Evolutionary conservation across 495 filamentous ascomycete genomes (phyloP).

Genomic region (Peziza echinospora): DNA sequence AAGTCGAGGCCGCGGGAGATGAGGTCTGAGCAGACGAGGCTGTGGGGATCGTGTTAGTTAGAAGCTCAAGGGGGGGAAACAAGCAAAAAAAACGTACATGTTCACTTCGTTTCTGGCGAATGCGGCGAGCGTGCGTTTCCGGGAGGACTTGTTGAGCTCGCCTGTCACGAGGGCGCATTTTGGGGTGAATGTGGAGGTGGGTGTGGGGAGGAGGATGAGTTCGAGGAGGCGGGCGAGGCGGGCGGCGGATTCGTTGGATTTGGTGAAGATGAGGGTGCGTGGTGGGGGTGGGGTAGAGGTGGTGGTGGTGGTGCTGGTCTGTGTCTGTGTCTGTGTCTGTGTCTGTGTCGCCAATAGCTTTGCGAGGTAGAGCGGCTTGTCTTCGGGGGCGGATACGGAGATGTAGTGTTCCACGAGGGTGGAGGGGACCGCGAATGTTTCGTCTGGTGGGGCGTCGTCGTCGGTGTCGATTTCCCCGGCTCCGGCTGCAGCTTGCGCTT

Average conservation of each 20-base stretch:
- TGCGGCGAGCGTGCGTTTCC: conserved; percentile 11
- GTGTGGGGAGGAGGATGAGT: conserved; percentile 2
- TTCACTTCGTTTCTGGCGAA: conserved; percentile 13
- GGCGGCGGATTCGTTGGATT: conserved; percentile 61
- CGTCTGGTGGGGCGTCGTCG: conserved; percentile 2
- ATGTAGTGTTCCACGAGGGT: conserved; percentile 51
- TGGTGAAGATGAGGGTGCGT: conserved; percentile 63
- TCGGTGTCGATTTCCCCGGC: conserved; percentile 3
- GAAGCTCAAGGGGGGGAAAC: background rate
- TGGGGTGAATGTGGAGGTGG: no score
- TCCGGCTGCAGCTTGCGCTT: background rate
- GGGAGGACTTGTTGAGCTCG: conserved; percentile 16
- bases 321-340: no score
- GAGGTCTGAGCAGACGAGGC: conserved; percentile 78
- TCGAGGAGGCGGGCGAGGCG: conserved; percentile 58
- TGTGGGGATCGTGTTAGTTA: conserved; percentile 7
- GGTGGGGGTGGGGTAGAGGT: no score
- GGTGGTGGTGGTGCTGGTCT: no score
- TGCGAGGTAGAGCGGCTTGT: conserved; percentile 69
- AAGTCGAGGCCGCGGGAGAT: conserved; percentile 87
- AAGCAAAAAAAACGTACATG: conserved; percentile 6
- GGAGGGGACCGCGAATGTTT: conserved; percentile 38
- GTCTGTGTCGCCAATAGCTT: conserved; percentile 29
- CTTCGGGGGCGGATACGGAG: conserved; percentile 46
- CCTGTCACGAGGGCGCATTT: conserved; percentile 14